phyloP scores from a whole-genome alignment of 805 yeast species.

The Candida loeiensis region DNA sequence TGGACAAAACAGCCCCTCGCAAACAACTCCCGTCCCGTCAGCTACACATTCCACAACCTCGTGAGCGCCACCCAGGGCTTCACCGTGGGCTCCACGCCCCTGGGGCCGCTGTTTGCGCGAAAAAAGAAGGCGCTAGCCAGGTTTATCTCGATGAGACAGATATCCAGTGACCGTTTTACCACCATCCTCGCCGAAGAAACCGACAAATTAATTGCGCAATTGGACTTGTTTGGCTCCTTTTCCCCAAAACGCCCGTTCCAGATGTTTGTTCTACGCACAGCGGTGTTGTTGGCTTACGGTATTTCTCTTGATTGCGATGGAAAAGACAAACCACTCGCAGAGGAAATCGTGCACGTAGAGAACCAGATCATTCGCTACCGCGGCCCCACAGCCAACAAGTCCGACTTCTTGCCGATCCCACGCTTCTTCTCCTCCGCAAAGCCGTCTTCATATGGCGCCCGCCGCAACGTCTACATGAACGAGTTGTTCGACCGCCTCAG shows the following conservation, averaged over 20 bases:
- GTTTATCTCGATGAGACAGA: constrained; percentile 32
- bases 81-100: constrained; percentile 66
- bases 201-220: neutral
- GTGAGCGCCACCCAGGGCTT: constrained; percentile 53
- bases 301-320: constrained; percentile 41
- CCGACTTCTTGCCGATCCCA: constrained; percentile 51
- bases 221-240: constrained; percentile 25
- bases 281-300: constrained; percentile 53
- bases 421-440: constrained; percentile 25
- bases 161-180: constrained; percentile 28
- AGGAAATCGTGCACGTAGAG: constrained; percentile 54
- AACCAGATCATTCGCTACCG: constrained; percentile 53
- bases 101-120: constrained; percentile 42
- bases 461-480: constrained; percentile 50
- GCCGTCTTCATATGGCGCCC: constrained; percentile 19
- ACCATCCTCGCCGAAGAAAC: constrained; percentile 39
- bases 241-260: constrained; percentile 44
- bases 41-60: constrained; percentile 64
- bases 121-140: constrained; percentile 49
- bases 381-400: constrained; percentile 53
- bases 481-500: constrained; percentile 21
- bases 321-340: constrained; percentile 36
- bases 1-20: constrained; percentile 49
- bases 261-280: constrained; percentile 48
- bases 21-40: constrained; percentile 63